Evolutionary conservation across 2,329 filamentous ascomycete species (phyloP), one percentile per base, ranked within the genome.

Genomic region (Trichoderma gracile): DNA sequence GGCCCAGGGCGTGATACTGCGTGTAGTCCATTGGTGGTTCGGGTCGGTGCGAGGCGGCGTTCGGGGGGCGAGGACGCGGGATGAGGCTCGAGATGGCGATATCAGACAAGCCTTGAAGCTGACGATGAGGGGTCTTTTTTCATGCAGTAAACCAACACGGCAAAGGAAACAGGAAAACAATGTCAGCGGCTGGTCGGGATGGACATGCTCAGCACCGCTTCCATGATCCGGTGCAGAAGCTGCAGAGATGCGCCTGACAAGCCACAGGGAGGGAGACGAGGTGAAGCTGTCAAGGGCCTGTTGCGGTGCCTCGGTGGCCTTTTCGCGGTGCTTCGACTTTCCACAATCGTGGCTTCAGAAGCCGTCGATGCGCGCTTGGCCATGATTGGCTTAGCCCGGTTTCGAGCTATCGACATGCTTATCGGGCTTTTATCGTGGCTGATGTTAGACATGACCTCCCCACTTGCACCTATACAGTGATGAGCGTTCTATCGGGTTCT

Each of bases 1-100:
- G 83, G 54, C 84, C 85, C 60, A 86, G 78, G 71, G 81, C 77
- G 70, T 86, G 82, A 71, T 83, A 86, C 74, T 81, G 81, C 66
- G 79, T 75, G 72, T 84, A 82, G 69, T 86, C 82, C 71, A 82
- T 80, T 84, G 86, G 86, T n/a, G 69, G 66, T 47, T 38, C 33
- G 33, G 33, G 33, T 38, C 33, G 33, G 33, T 61, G 60, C 52
- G 58, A 64, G 52, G n/a, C 40, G 30, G 53, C 15, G 2, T 38
- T 42, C 25, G 33, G 12, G 15, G 47, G 47, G 15, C 6, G 58
- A 15, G 63, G 27, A 38, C 25, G 38, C 30, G 45, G 58, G 21
- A 47, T 45, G 12, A 14, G 33, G 33, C 10, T 42, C 49, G 49
- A 33, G 15, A 33, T 33, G 54, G 21, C 46, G 42, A 67, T 72